Conservation (phyloP, 192 early-diverging fungal species). For the Linnemannia schmuckeri region DNA sequence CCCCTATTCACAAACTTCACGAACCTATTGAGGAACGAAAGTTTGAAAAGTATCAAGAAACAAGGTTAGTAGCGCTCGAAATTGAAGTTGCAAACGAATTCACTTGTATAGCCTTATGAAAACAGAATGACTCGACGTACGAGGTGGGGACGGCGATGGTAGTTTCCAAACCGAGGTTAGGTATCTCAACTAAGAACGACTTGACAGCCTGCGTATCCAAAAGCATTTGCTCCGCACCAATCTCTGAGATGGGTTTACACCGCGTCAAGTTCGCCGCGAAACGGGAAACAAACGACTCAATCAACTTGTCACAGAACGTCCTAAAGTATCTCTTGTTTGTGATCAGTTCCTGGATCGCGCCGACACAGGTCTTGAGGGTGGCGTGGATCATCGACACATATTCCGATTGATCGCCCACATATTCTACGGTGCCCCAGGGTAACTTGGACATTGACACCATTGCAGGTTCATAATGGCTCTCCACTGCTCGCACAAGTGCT, state of each 20-base stretch:
- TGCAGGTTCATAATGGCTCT: conserved; percentile 76
- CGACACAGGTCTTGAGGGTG: conserved; percentile 67
- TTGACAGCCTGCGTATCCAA: conserved; percentile 96
- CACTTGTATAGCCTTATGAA: background rate
- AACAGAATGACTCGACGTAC: conserved; percentile 49
- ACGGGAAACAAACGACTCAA: conserved; percentile 82
- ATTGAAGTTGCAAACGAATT: background rate
- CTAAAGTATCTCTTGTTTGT: conserved; percentile 83
- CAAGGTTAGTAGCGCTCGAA: too few species aligned
- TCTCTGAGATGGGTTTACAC: conserved; percentile 89
- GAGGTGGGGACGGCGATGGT: conserved; percentile 67
- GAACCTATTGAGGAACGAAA: conserved; percentile 67
- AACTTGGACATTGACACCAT: conserved; percentile 80
- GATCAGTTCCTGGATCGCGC: conserved; percentile 72
- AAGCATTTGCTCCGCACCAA: conserved; percentile 97
- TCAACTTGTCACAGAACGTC: conserved; percentile 94
- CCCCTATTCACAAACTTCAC: conserved; percentile 87
- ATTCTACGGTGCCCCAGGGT: conserved; percentile 84
- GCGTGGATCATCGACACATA: conserved; percentile 81
- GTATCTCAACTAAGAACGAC: conserved; percentile 81
- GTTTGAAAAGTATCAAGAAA: conserved; percentile 4
- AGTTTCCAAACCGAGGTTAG: conserved; percentile 70
- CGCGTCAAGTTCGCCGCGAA: conserved; percentile 78
- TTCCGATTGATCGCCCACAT: conserved; percentile 94
- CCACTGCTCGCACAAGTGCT: conserved; percentile 75